Evolutionary conservation across 306 rosid genomes (phyloP).

Genomic region (Cucurbita maxima): DNA sequence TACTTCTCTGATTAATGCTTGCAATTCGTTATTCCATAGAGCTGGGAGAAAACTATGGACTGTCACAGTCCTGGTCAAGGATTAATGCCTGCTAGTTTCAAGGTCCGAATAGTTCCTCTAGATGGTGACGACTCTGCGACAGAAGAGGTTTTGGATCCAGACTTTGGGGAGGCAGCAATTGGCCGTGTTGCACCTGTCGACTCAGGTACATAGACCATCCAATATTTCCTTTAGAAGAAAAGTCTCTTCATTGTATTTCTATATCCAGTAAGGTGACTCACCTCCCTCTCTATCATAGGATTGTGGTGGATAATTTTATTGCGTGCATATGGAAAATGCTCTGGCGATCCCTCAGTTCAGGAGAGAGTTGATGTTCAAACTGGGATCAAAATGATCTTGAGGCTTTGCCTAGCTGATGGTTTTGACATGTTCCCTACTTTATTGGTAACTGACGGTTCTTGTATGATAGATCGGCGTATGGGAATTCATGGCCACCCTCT

Average conservation of each 20-base stretch:
- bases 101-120: constrained; percentile 69
- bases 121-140: constrained; percentile 71
- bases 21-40: constrained; percentile 24
- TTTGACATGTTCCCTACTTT: constrained; percentile 88
- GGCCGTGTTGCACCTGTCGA: constrained; percentile 93
- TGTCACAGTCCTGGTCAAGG: constrained; percentile 95
- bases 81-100: constrained; percentile 87
- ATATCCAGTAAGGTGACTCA: not conserved
- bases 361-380: constrained; percentile 92
- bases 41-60: constrained; percentile 95
- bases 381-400: constrained; percentile 77
- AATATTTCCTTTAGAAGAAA: not conserved
- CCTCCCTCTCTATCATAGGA: constrained; percentile 27
- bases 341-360: constrained; percentile 67
- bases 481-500: constrained; percentile 91
- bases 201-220: constrained; percentile 42
- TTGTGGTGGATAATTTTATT: constrained; percentile 85
- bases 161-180: constrained; percentile 90
- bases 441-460: constrained; percentile 73
- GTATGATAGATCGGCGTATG: constrained; percentile 94
- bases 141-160: constrained; percentile 86
- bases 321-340: constrained; percentile 78
- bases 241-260: not conserved
- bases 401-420: constrained; percentile 76
- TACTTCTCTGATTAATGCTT: not conserved